Conservation (phyloP, 1,139 yeast species). For the Pichia sp. region DNA sequence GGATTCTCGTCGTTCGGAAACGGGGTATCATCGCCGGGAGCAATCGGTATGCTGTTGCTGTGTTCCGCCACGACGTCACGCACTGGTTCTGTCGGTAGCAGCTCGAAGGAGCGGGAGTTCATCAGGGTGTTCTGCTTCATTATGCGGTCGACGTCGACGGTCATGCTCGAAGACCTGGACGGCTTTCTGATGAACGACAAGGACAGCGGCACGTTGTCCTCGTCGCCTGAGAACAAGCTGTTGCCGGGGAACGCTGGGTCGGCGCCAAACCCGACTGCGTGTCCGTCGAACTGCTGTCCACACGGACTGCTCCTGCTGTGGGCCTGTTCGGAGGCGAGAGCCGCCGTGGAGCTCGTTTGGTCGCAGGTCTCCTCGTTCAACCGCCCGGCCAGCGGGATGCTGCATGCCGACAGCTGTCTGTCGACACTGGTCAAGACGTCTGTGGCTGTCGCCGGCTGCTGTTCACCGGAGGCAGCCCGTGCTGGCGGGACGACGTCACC, state of each 20-base stretch:
- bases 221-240: slow-evolving; percentile 6
- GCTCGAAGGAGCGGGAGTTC: slow-evolving; percentile 20
- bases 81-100: background rate
- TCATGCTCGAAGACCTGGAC: slow-evolving; percentile 26
- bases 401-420: slow-evolving; percentile 5
- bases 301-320: background rate
- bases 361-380: background rate
- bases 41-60: no score
- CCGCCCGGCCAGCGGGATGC: background rate
- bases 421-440: background rate
- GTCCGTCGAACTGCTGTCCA: background rate
- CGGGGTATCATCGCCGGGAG: background rate
- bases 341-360: background rate
- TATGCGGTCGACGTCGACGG: slow-evolving; percentile 18
- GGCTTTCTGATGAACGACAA: slow-evolving; percentile 30
- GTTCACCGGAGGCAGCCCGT: background rate
- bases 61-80: no score
- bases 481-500: background rate
- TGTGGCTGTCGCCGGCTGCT: no score
- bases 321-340: no score
- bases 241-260: background rate
- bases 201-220: slow-evolving; percentile 28
- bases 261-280: background rate
- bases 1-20: background rate
- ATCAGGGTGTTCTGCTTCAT: slow-evolving; percentile 31